phyloP scores from a whole-genome alignment of 1,139 yeast species.

The Taphrina populina region DNA sequence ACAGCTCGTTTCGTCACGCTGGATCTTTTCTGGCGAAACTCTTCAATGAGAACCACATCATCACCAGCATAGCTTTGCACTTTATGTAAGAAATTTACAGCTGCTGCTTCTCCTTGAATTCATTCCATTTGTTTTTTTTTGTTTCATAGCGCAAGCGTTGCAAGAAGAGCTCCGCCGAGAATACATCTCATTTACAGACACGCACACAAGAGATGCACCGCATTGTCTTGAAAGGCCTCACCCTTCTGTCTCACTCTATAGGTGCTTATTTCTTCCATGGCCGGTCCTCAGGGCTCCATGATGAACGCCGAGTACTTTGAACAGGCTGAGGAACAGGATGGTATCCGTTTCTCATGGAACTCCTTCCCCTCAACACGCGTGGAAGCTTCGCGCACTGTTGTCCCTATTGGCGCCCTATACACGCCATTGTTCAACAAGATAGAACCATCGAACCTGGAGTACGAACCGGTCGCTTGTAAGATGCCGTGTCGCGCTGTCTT shows the following conservation, averaged over 20 bases:
- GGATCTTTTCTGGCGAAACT: too few species aligned
- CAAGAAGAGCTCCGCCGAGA: too few species aligned
- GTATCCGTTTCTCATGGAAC: constrained; percentile 90
- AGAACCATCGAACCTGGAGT: constrained; percentile 75
- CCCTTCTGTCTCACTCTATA: too few species aligned
- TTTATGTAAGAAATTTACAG: too few species aligned
- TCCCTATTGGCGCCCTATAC: constrained; percentile 90
- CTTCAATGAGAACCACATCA: not conserved
- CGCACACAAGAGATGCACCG: too few species aligned
- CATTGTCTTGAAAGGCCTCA: too few species aligned
- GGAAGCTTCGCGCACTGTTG: constrained; percentile 89
- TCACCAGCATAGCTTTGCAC: not conserved
- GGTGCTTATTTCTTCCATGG: constrained; percentile 11
- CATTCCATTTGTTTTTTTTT: too few species aligned
- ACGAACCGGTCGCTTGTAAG: constrained; percentile 87
- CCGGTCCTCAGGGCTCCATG: constrained; percentile 17
- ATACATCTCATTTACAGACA: too few species aligned
- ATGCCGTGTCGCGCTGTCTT: constrained; percentile 79
- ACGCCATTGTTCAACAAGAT: constrained; percentile 84
- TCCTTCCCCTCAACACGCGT: constrained; percentile 81
- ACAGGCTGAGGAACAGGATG: constrained; percentile 80
- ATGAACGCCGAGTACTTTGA: constrained; percentile 53
- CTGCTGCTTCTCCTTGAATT: too few species aligned
- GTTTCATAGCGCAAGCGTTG: too few species aligned
- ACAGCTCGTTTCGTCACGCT: too few species aligned